Percentiles rank a stretch among this genome's conserved stretches.
Evolutionary conservation across 306 rosid genomes (phyloP).

Genomic region (Arachis stenosperma): DNA sequence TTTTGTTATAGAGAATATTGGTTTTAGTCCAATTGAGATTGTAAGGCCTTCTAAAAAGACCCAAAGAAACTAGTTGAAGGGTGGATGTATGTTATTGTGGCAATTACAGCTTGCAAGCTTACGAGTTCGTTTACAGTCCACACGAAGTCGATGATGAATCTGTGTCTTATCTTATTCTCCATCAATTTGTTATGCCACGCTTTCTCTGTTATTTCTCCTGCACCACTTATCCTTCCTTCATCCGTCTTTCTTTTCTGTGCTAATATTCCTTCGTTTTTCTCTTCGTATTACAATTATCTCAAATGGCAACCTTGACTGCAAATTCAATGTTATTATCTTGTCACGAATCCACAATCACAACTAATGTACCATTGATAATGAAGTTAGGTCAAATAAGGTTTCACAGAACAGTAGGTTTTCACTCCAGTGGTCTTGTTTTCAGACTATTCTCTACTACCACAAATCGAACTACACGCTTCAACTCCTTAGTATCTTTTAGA

Average conservation of each 20-base stretch:
- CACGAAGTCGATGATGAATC: conserved; percentile 36
- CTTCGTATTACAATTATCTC: conserved; percentile 37
- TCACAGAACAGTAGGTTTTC: conserved; percentile 49
- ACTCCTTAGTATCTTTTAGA: conserved; percentile 35
- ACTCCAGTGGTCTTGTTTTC: conserved; percentile 41
- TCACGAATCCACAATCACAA: conserved; percentile 30
- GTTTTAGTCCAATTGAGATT: conserved; percentile 15
- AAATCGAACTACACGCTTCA: conserved; percentile 45
- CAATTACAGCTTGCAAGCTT: conserved; percentile 8
- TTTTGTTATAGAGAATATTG: neutral
- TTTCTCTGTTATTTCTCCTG: neutral
- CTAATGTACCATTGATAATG: neutral
- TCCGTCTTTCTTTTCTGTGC: neutral
- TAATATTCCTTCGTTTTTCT: neutral
- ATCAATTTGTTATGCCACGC: neutral
- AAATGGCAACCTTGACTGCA: conserved; percentile 53
- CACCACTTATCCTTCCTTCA: neutral
- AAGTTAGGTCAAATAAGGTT: conserved; percentile 45
- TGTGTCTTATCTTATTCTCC: conserved; percentile 42
- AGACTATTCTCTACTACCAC: conserved; percentile 45
- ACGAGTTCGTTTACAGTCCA: conserved; percentile 49
- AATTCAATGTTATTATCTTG: conserved; percentile 47
- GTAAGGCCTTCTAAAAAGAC: neutral
- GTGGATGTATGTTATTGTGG: conserved; percentile 32
- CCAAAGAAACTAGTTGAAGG: neutral